These are phyloP conservation scores for Linnemannia schmuckeri DNA, from an alignment of 192 early-diverging fungal species.

Conservation along the genomic window DNA sequence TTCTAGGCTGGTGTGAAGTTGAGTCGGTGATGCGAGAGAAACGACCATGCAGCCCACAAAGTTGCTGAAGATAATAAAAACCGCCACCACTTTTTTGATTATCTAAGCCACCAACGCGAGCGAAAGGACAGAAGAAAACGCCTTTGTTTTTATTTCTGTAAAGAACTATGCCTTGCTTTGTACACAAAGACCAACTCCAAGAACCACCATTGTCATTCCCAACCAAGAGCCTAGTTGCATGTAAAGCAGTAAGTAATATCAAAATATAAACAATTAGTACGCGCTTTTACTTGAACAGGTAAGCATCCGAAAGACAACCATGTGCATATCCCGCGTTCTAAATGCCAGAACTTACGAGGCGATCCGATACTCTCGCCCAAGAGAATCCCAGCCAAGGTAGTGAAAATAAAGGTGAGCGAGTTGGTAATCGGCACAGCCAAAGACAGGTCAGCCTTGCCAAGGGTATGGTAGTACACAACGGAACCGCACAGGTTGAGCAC, in stretches of 20 bases:
- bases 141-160: not conserved
- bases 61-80: not conserved
- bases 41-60: not conserved
- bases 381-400: constrained; percentile 80
- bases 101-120: constrained; percentile 15
- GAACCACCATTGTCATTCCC: constrained; percentile 77
- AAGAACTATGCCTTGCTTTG: constrained; percentile 51
- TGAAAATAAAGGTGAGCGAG: constrained; percentile 91
- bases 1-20: not conserved
- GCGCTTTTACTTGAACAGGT: not conserved
- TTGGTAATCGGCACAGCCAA: constrained; percentile 94
- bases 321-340: no score
- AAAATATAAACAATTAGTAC: not conserved
- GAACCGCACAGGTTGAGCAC: constrained; percentile 93
- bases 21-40: not conserved
- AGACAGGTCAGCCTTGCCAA: constrained; percentile 89
- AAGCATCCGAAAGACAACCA: not conserved
- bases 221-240: constrained; percentile 66
- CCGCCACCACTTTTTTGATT: constrained; percentile 1
- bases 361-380: constrained; percentile 84
- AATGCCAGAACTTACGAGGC: constrained; percentile 59
- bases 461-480: constrained; percentile 92
- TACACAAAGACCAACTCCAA: constrained; percentile 79
- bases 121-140: not conserved
- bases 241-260: constrained; percentile 11